Percentiles rank a stretch among this genome's conserved stretches.
Conservation (phyloP, 2,329 filamentous ascomycete genomes). For the Nemania bipapillata region DNA sequence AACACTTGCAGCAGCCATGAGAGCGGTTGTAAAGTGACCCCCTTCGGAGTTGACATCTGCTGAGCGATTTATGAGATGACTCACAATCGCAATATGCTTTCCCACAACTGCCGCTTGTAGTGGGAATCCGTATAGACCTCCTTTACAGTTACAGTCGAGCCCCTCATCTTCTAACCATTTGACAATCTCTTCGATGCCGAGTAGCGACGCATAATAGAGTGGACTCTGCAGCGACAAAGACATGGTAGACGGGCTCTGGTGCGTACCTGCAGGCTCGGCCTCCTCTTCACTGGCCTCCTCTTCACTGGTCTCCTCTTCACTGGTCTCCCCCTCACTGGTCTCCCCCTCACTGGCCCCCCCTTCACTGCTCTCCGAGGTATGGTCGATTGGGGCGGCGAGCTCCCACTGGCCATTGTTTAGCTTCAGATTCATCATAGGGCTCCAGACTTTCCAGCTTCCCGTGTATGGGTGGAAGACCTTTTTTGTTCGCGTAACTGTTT, state of each 20-base stretch:
- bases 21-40: not conserved
- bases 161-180: no score
- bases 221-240: no score
- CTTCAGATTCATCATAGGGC: constrained; percentile 9
- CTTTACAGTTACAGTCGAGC: not conserved
- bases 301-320: no score
- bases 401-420: constrained; percentile 7
- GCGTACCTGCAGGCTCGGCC: no score
- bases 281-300: no score
- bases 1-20: not conserved
- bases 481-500: not conserved
- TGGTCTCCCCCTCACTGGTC: no score
- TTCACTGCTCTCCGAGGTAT: not conserved
- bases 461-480: constrained; percentile 9
- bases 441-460: constrained; percentile 19
- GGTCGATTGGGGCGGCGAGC: not conserved
- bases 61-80: not conserved
- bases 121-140: not conserved
- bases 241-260: not conserved
- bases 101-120: not conserved
- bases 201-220: no score
- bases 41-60: not conserved
- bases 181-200: no score
- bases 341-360: no score
- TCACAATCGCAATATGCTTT: not conserved